A percentile compares a stretch with the other conserved stretches of the same genome.
phyloP scores from a whole-genome alignment of 2,329 filamentous ascomycete genomes.

The Periconia sp. region DNA sequence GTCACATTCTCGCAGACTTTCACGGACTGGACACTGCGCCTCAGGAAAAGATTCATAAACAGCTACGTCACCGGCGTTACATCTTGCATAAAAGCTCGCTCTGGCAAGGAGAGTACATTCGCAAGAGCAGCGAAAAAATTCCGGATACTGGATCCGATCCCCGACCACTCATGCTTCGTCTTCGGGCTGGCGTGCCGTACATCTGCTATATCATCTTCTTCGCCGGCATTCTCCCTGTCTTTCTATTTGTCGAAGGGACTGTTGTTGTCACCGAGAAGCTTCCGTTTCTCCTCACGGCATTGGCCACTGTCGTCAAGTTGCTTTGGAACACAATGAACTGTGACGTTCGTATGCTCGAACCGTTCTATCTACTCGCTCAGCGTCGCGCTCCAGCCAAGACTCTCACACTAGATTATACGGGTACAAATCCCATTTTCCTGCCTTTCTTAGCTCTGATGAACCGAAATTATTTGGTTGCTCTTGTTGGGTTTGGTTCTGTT shows the following conservation, averaged over 20 bases:
- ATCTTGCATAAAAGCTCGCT: constrained; percentile 73
- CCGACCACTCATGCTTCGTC: constrained; percentile 71
- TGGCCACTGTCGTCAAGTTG: constrained; percentile 72
- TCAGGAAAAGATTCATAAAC: constrained; percentile 70
- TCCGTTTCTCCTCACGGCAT: constrained; percentile 69
- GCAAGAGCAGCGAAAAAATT: constrained; percentile 55
- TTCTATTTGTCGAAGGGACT: constrained; percentile 64
- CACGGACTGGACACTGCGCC: constrained; percentile 72
- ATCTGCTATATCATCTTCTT: constrained; percentile 65
- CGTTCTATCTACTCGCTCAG: constrained; percentile 56
- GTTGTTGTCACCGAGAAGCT: constrained; percentile 65
- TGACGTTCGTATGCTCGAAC: constrained; percentile 58
- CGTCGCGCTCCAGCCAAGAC: constrained; percentile 70
- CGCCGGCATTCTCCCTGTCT: constrained; percentile 62
- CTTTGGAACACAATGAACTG: constrained; percentile 73
- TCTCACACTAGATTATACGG: constrained; percentile 75
- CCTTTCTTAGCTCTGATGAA: constrained; percentile 68
- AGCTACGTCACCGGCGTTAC: constrained; percentile 70
- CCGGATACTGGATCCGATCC: constrained; percentile 57
- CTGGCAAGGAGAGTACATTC: constrained; percentile 66
- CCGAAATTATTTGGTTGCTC: constrained; percentile 68
- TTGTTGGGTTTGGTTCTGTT: constrained; percentile 73
- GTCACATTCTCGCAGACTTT: constrained; percentile 76
- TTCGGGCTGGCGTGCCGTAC: constrained; percentile 65
- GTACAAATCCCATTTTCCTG: constrained; percentile 71